A percentile compares a stretch with the other conserved stretches of the same genome.
Conservation (phyloP, 2,329 filamentous ascomycete genomes). For the Domatiomyces globalis region DNA sequence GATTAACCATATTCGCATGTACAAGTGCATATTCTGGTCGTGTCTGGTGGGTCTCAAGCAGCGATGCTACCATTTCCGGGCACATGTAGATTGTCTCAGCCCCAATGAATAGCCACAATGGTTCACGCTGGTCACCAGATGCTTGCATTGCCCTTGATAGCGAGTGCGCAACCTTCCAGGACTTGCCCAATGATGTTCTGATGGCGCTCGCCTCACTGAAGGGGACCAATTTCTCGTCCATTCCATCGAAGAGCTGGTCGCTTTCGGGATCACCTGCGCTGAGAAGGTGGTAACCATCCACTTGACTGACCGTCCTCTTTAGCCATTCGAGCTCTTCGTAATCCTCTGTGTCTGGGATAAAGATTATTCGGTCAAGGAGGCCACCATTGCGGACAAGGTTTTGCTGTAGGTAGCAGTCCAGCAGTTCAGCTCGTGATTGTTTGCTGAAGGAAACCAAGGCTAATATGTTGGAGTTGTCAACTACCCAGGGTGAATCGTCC, state of each 20-base stretch:
- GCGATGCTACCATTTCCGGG: conserved; percentile 35
- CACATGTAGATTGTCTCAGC: conserved; percentile 22
- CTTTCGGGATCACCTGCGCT: conserved; percentile 15
- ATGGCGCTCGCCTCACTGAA: neutral
- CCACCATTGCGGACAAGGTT: conserved; percentile 29
- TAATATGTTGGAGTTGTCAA: neutral
- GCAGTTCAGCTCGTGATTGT: conserved; percentile 15
- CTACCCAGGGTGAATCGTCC: neutral
- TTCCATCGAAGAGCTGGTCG: conserved; percentile 20
- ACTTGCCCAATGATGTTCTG: neutral
- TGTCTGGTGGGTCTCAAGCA: conserved; percentile 38
- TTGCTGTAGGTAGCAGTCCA: conserved; percentile 31
- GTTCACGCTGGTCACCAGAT: neutral
- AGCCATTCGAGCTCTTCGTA: conserved; percentile 26
- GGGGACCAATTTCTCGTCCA: conserved; percentile 3
- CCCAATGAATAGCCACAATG: conserved; percentile 1
- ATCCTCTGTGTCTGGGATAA: conserved; percentile 27
- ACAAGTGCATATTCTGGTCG: conserved; percentile 38
- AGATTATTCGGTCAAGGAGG: conserved; percentile 31
- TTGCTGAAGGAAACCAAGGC: neutral
- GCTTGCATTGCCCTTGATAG: neutral
- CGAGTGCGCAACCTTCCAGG: neutral
- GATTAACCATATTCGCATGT: conserved; percentile 43
- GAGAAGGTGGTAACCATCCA: neutral
- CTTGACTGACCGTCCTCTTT: conserved; percentile 13